Percentiles rank a stretch among this genome's conserved stretches.
Evolutionary conservation across 495 filamentous ascomycete species (phyloP).

Genomic region (Jackrogersella multiformis): DNA sequence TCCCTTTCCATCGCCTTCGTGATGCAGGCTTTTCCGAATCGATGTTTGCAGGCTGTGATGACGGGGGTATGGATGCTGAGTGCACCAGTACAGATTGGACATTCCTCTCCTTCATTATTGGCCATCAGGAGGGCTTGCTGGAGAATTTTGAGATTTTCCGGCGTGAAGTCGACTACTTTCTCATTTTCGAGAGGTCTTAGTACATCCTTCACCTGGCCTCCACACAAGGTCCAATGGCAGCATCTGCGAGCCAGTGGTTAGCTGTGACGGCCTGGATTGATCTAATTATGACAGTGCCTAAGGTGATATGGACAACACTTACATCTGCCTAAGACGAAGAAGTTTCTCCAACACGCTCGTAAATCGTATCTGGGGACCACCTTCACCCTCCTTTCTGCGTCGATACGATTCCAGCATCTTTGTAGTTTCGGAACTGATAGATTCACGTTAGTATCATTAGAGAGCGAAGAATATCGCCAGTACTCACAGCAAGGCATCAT

Average conservation of each 20-base stretch:
- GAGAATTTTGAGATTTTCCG: conserved; percentile 75
- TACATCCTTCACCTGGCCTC: conserved; percentile 74
- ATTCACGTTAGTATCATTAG: conserved; percentile 36
- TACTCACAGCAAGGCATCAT: conserved; percentile 74
- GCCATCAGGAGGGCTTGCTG: conserved; percentile 80
- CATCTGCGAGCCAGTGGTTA: conserved; percentile 54
- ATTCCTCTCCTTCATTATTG: conserved; percentile 85
- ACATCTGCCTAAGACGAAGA: conserved; percentile 81
- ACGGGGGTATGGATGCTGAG: conserved; percentile 76
- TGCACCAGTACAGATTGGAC: conserved; percentile 81
- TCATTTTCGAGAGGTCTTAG: conserved; percentile 71
- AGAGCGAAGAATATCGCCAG: neutral
- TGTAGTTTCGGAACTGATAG: conserved; percentile 71
- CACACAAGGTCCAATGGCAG: conserved; percentile 87
- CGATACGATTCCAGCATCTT: conserved; percentile 71
- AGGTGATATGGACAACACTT: conserved; percentile 11
- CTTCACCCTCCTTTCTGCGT: conserved; percentile 46
- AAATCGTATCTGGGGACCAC: conserved; percentile 62
- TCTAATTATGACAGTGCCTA: neutral
- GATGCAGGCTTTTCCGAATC: conserved; percentile 81
- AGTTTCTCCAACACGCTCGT: conserved; percentile 78
- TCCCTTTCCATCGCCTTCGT: conserved; percentile 80
- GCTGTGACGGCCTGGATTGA: neutral
- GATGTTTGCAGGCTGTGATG: conserved; percentile 89
- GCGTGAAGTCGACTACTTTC: conserved; percentile 73